Percentiles rank a stretch among this genome's conserved stretches.
Evolutionary conservation across 2,329 filamentous ascomycete species (phyloP).

Genomic region (Bisporella sp.): DNA sequence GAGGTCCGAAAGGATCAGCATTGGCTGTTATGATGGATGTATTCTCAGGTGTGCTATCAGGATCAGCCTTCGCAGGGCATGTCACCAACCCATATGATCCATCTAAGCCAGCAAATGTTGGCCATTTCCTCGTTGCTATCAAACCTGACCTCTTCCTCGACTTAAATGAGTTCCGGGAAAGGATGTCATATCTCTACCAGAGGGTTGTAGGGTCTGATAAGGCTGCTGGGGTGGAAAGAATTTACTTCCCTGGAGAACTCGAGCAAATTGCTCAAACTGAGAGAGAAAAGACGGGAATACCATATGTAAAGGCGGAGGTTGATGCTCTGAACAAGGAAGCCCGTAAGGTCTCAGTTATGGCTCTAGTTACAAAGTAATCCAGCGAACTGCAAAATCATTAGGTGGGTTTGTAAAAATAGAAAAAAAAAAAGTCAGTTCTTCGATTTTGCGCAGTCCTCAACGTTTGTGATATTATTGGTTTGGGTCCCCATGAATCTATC

Average conservation of each 20-base stretch:
- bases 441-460: too few species aligned
- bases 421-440: too few species aligned
- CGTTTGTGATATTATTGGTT: too few species aligned
- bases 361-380: too few species aligned
- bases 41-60: slow-evolving; percentile 72
- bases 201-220: slow-evolving; percentile 46
- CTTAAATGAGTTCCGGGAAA: slow-evolving; percentile 58
- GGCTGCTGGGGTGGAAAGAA: slow-evolving; percentile 47
- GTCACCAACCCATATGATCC: slow-evolving; percentile 73
- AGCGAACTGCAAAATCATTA: too few species aligned
- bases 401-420: too few species aligned
- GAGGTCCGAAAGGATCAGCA: slow-evolving; percentile 73
- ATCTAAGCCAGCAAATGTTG: slow-evolving; percentile 60
- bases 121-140: slow-evolving; percentile 66
- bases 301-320: slow-evolving; percentile 49
- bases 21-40: slow-evolving; percentile 84
- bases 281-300: slow-evolving; percentile 48
- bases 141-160: slow-evolving; percentile 71
- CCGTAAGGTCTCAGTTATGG: too few species aligned
- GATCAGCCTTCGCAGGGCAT: slow-evolving; percentile 70
- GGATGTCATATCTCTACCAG: slow-evolving; percentile 50
- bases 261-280: slow-evolving; percentile 48
- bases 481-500: too few species aligned
- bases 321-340: slow-evolving; percentile 50
- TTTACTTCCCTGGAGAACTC: slow-evolving; percentile 56